These are phyloP conservation scores for Trichaptum fuscoviolaceum DNA, from an alignment of 768 basidiomycete species.

Conservation along the genomic window DNA sequence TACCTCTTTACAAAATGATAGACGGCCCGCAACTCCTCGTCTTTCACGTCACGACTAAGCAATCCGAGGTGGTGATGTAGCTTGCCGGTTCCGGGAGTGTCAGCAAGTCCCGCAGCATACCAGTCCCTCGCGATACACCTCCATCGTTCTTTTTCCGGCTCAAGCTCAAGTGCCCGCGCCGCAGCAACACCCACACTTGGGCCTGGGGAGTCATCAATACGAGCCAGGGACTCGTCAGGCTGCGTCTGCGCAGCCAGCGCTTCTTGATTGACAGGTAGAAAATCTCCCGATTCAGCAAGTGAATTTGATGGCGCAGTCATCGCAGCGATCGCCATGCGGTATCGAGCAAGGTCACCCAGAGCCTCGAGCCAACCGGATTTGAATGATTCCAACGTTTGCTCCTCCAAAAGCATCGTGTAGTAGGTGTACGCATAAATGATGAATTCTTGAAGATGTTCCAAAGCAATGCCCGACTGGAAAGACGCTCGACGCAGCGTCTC, in stretches of 20 bases:
- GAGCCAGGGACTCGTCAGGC: slow-evolving; percentile 40
- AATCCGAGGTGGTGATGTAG: slow-evolving; percentile 92
- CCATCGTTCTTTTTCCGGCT: slow-evolving; percentile 92
- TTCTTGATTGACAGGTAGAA: slow-evolving; percentile 18
- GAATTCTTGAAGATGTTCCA: slow-evolving; percentile 91
- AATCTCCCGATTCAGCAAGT: slow-evolving; percentile 42
- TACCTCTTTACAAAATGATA: slow-evolving; percentile 97
- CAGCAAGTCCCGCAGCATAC: slow-evolving; percentile 83
- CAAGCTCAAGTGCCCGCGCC: slow-evolving; percentile 74
- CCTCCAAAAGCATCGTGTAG: slow-evolving; percentile 86
- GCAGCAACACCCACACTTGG: slow-evolving; percentile 86
- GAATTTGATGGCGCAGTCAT: slow-evolving; percentile 57
- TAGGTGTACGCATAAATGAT: slow-evolving; percentile 94
- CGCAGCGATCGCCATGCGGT: slow-evolving; percentile 93
- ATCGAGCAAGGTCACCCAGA: slow-evolving; percentile 91
- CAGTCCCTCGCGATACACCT: slow-evolving; percentile 83
- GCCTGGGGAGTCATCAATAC: slow-evolving; percentile 59
- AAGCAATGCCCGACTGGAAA: slow-evolving; percentile 57
- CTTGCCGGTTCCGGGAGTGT: slow-evolving; percentile 90
- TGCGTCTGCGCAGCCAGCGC: slow-evolving; percentile 29
- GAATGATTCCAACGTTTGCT: slow-evolving; percentile 63
- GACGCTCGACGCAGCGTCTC: slow-evolving; percentile 87
- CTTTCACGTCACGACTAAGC: slow-evolving; percentile 76
- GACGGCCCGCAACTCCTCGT: slow-evolving; percentile 76
- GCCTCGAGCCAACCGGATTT: slow-evolving; percentile 91